Evolutionary conservation across 768 basidiomycete species (phyloP).

Genomic region (Boletus sp.): DNA sequence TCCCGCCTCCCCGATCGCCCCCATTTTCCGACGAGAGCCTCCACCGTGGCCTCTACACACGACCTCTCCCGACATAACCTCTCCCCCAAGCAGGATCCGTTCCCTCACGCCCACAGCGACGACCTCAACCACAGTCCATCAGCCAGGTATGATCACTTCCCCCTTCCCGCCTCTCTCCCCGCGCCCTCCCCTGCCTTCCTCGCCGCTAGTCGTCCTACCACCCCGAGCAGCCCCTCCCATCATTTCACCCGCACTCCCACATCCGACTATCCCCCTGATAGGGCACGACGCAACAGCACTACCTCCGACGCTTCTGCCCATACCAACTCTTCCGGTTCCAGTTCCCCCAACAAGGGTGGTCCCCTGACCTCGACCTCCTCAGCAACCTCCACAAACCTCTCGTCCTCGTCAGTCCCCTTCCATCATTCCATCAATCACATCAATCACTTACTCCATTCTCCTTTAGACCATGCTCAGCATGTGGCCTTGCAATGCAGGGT

Average conservation of each 20-base stretch:
- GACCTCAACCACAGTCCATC: conserved; percentile 57
- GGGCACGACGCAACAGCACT: conserved; percentile 43
- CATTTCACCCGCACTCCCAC: conserved; percentile 49
- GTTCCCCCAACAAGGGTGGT: conserved; percentile 37
- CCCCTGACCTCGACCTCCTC: conserved; percentile 54
- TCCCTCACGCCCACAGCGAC: conserved; percentile 58
- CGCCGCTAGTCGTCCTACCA: conserved; percentile 56
- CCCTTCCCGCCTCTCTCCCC: conserved; percentile 32
- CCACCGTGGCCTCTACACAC: conserved; percentile 52
- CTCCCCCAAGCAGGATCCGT: conserved; percentile 30
- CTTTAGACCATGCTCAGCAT: conserved; percentile 67
- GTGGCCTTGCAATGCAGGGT: conserved; percentile 82
- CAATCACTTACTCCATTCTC: background rate
- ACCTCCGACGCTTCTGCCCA: conserved; percentile 53
- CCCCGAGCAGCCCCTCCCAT: conserved; percentile 46
- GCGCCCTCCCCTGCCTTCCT: conserved; percentile 46
- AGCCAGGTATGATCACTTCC: conserved; percentile 11
- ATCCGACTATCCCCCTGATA: conserved; percentile 51
- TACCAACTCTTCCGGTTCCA: conserved; percentile 51
- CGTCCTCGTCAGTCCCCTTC: conserved; percentile 52
- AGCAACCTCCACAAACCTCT: conserved; percentile 47
- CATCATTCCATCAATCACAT: conserved; percentile 8
- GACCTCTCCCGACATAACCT: conserved; percentile 52
- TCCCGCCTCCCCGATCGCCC: conserved; percentile 49
- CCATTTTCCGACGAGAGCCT: conserved; percentile 57